Percentiles rank a stretch among this genome's conserved stretches.
Evolutionary conservation across 371 early-diverging fungal genomes (phyloP).

Genomic region (Syncephalis fuscata): DNA sequence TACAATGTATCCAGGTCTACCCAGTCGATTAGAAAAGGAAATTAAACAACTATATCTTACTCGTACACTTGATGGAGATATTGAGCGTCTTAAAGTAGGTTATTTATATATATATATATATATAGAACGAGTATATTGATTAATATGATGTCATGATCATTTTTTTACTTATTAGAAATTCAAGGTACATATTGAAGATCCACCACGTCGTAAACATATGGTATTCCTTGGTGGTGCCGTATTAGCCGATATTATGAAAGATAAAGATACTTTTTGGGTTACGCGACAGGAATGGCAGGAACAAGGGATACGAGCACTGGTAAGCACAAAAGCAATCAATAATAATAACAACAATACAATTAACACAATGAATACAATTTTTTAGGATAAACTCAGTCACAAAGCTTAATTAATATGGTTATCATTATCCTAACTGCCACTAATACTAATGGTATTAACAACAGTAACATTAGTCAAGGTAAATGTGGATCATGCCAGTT

Average conservation of each 20-base stretch:
- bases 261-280: constrained; percentile 85
- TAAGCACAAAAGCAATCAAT: constrained; percentile 11
- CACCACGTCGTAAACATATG: constrained; percentile 95
- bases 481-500: no score
- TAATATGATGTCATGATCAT: neutral
- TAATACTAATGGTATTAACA: no score
- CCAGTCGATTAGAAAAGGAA: constrained; percentile 92
- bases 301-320: constrained; percentile 67
- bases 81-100: constrained; percentile 59
- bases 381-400: no score
- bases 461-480: no score
- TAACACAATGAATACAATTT: no score
- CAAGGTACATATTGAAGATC: constrained; percentile 94
- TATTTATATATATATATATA: no score
- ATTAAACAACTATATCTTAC: constrained; percentile 89
- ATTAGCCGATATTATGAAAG: constrained; percentile 88
- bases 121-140: no score
- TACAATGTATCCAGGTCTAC: constrained; percentile 96
- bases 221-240: constrained; percentile 97
- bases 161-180: constrained; percentile 47
- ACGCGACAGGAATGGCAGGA: constrained; percentile 90
- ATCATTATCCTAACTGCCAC: no score
- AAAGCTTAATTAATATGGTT: no score
- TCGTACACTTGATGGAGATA: constrained; percentile 73
- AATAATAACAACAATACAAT: no score